phyloP scores from a whole-genome alignment of 441 rosid genomes.

The Erodium chrysanthum region DNA sequence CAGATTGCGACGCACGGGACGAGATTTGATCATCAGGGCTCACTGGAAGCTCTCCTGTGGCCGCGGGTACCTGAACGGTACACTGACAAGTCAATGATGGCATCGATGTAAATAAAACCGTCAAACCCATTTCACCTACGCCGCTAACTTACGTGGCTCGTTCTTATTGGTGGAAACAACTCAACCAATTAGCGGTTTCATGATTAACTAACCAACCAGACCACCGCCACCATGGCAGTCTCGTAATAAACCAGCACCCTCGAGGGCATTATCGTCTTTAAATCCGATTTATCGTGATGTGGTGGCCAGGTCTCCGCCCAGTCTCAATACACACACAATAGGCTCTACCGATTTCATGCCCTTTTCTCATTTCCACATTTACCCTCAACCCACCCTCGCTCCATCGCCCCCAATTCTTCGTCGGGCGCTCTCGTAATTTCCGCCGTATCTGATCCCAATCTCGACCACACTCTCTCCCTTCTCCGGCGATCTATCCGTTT shows the following conservation, averaged over 20 bases:
- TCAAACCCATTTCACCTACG: background rate
- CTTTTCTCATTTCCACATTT: conserved; percentile 18
- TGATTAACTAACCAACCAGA: background rate
- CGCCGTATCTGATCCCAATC: conserved; percentile 19
- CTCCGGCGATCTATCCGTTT: conserved; percentile 8
- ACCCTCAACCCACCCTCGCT: conserved; percentile 18
- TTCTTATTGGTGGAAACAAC: background rate
- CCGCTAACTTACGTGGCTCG: background rate
- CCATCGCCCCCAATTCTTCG: background rate
- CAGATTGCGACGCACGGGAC: background rate
- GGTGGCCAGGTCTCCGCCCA: conserved; percentile 17
- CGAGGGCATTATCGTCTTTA: conserved; percentile 5
- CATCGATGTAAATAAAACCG: no score
- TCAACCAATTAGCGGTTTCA: background rate
- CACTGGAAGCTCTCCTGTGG: background rate
- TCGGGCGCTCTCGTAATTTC: conserved; percentile 22
- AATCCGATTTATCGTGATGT: background rate
- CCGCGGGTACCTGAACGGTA: background rate
- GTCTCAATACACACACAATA: conserved; percentile 10
- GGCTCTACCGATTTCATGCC: no score
- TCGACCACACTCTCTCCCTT: conserved; percentile 8
- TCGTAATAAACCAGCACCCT: background rate
- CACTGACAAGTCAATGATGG: background rate
- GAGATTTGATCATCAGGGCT: background rate
- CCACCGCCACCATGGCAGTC: background rate